Evolutionary conservation across 257 asterid species (phyloP), one percentile per base, ranked within the genome.

Genomic region (Anisodus tanguticus): DNA sequence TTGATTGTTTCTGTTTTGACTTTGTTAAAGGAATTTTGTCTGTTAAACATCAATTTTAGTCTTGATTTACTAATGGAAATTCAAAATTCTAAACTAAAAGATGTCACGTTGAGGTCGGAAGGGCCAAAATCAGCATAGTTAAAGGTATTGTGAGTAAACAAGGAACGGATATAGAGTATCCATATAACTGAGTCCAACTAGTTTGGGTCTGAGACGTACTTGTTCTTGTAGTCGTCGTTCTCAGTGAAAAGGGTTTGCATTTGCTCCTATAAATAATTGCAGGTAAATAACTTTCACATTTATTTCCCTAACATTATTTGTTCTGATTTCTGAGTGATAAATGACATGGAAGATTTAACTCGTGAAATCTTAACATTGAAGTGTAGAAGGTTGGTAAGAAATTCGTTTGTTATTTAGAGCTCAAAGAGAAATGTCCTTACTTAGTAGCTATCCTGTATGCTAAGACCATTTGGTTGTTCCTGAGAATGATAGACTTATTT

Each of bases 271-370:
- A 77, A 16, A 51, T 53, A 13, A 15, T 77, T 26, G 64, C 47
- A 13, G 26, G 22, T 7, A 53, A 53, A 58, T 77, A 53, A 53
- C 16, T 53, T 77, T 77, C 15, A 6, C 22, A 74, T 74, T 43
- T 26, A 22, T 74, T 55, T 49, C 62, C 80, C 62, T 49, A 51
- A 26, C 47, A 76, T 51, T 53, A 31, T 31, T 31, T 31, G 35
- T 26, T 51, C 8, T 51, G 13, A 31, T 31, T 53, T 77, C 64
- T 31, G 49, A 53, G 82, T 13, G 22, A 74, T 74, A 77, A 13
- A 77, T 77, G 82, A 53, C 64, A 31, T 26, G 81, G 31, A 77
- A 57, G 62, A 54, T 12, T 16, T 54, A 13, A 31, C 82, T 77
- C 15, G 22, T 41, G 60, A 77, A 13, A 15, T 54, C 60, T 69